Evolutionary conservation across 1,284 basidiomycete genomes (phyloP).

Genomic region (Thecaphora thlaspeos): DNA sequence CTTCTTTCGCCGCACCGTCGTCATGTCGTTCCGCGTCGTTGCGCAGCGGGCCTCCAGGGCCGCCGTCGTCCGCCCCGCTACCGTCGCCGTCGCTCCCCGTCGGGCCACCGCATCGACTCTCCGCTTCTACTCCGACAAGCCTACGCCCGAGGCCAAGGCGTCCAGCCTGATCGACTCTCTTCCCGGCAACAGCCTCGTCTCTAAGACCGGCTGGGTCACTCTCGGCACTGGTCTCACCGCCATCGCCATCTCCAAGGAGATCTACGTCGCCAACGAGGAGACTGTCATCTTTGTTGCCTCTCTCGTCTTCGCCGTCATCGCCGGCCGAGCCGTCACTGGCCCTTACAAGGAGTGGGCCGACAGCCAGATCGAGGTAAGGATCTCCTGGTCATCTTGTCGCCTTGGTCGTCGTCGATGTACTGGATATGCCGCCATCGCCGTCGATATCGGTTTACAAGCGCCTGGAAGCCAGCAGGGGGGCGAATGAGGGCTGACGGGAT

Average conservation of each 20-base stretch:
- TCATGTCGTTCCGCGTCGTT: conserved; percentile 35
- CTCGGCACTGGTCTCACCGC: conserved; percentile 87
- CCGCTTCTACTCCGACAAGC: conserved; percentile 55
- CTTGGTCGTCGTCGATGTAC: no score
- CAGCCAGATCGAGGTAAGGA: conserved; percentile 49
- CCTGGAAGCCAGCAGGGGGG: no score
- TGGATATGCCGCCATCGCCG: no score
- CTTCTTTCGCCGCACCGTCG: conserved; percentile 3
- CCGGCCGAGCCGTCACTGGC: conserved; percentile 75
- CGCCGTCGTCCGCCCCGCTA: conserved; percentile 34
- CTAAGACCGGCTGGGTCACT: conserved; percentile 86
- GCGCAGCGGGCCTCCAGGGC: conserved; percentile 33
- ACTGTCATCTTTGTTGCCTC: conserved; percentile 69
- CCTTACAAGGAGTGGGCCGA: conserved; percentile 90
- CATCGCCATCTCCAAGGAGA: conserved; percentile 92
- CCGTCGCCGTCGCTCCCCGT: conserved; percentile 16
- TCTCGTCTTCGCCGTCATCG: conserved; percentile 76
- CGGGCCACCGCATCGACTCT: conserved; percentile 30
- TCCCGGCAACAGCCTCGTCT: conserved; percentile 86
- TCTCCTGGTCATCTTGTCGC: no score
- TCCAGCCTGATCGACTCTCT: conserved; percentile 86
- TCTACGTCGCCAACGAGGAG: conserved; percentile 91
- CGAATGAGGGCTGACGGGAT: no score
- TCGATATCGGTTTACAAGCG: no score
- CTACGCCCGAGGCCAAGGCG: conserved; percentile 77